Base-by-base conservation (phyloP, 2,329 filamentous ascomycete species). In the Colletotrichum sojae region DNA sequence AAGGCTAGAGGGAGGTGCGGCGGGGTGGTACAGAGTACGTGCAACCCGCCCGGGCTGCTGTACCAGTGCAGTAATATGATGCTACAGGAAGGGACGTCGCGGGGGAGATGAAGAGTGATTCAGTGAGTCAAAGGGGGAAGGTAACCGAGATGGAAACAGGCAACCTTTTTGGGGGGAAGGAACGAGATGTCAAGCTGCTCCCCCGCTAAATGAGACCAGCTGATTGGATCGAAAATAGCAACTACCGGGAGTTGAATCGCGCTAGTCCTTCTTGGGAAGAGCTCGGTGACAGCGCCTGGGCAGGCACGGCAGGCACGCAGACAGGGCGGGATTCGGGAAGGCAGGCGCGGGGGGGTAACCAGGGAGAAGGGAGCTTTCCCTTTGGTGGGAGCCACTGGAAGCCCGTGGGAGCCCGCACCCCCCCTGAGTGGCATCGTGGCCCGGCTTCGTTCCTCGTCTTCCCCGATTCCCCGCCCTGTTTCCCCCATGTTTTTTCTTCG, bases 221-320 rank as follows among this genome's bases (percentile, higher is more conserved):
- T 43, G 27, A 54, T 45, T 65, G 45, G 20, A 52, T 56, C 46
- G 43, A 45, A 66, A 67, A 67, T 69, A 61, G 67, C 66, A 67
- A 49, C 39, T 13, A 49, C 49, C 65, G 66, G 61, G 66, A 69
- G 49, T 67, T 69, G 55, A 61, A 18, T 5, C 10, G 27, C 48
- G 39, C 63, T 67, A 67, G 45, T 56, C 16, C 36, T 25, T 13
- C 46, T 69, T 22, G 6, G 67, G 62, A 22, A 15, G 60, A 40
- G 31, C 6, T 36, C 31, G 31, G 31, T 36, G 31, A 36, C 31
- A 36, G 31, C 31, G 8, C 10, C 31, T 36, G 31, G 31, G 31
- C 31, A 36, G 31, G 31, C 31, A 36, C 31, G 9, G 31, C 31
- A 36, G 31, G 31, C 31, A 36, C 31, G 31, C 31, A 36, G 31